Percentiles rank a stretch among this genome's conserved stretches.
These are phyloP conservation scores for Geranium brycei DNA, from an alignment of 345 rosid species.

Conservation along the genomic window DNA sequence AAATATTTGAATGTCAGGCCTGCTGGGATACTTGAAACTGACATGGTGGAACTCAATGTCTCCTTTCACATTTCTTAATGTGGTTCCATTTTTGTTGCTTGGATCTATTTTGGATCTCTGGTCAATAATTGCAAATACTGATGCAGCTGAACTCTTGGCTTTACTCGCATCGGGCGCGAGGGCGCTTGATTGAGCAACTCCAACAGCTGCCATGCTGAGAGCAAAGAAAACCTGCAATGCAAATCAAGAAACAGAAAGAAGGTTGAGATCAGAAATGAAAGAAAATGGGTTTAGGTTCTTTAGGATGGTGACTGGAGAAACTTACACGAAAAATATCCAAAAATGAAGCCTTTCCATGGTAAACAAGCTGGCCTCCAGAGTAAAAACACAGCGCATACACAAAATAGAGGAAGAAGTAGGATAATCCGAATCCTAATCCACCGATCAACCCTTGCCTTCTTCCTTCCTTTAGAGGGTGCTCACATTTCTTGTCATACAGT, in stretches of 20 bases:
- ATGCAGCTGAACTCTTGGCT: slow-evolving; percentile 23
- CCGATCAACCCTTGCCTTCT: too few species aligned
- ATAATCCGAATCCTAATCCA: too few species aligned
- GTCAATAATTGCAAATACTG: slow-evolving; percentile 23
- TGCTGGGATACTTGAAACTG: slow-evolving; percentile 23
- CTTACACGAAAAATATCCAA: slow-evolving; percentile 22
- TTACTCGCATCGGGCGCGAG: slow-evolving; percentile 18
- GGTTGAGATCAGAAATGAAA: too few species aligned
- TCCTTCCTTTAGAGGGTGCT: too few species aligned
- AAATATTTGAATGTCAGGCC: slow-evolving; percentile 26
- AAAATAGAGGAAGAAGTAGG: slow-evolving; percentile 5
- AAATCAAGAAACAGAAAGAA: neutral
- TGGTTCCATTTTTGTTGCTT: slow-evolving; percentile 13
- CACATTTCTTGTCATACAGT: too few species aligned
- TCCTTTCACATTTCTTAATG: slow-evolving; percentile 15
- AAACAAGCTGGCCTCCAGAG: slow-evolving; percentile 21
- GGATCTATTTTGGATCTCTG: slow-evolving; percentile 19
- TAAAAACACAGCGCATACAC: slow-evolving; percentile 19
- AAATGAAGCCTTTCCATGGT: slow-evolving; percentile 15
- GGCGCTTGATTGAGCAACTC: slow-evolving; percentile 20
- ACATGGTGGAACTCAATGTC: slow-evolving; percentile 19
- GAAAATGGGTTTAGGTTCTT: neutral
- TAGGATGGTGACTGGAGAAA: slow-evolving; percentile 2
- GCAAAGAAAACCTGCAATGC: slow-evolving; percentile 29
- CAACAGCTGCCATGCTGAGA: slow-evolving; percentile 17